These are phyloP conservation scores for Lithohypha guttulata DNA, from an alignment of 2,329 filamentous ascomycete species.

Conservation along the genomic window DNA sequence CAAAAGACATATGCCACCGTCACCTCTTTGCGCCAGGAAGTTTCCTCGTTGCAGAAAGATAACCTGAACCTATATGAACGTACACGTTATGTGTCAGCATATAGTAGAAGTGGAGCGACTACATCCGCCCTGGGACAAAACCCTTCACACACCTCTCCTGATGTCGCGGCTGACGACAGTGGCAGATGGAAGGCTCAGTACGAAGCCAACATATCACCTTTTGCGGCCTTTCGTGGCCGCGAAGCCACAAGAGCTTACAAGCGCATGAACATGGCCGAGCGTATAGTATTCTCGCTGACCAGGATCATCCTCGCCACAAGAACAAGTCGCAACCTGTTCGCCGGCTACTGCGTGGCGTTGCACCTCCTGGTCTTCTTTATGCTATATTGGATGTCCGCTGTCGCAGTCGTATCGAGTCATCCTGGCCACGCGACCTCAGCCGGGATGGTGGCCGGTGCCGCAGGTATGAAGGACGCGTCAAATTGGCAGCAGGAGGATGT, in stretches of 20 bases:
- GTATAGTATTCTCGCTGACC: conserved; percentile 81
- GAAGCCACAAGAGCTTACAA: conserved; percentile 86
- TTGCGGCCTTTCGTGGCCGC: conserved; percentile 87
- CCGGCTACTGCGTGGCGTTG: conserved; percentile 76
- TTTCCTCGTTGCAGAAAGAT: conserved; percentile 86
- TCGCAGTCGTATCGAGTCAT: conserved; percentile 53
- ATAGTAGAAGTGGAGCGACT: conserved; percentile 60
- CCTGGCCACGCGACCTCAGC: conserved; percentile 43
- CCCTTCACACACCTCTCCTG: conserved; percentile 64
- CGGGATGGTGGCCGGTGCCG: conserved; percentile 30
- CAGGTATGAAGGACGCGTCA: conserved; percentile 28
- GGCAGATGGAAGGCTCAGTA: conserved; percentile 87
- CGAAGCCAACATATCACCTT: conserved; percentile 89
- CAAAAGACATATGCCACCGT: conserved; percentile 73
- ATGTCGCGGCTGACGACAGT: conserved; percentile 53
- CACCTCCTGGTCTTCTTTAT: conserved; percentile 80
- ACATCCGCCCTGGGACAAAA: conserved; percentile 56
- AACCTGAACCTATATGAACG: conserved; percentile 96
- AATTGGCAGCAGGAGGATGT: conserved; percentile 58
- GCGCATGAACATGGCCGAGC: conserved; percentile 83
- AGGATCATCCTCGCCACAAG: conserved; percentile 82
- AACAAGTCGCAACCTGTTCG: conserved; percentile 87
- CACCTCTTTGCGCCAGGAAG: conserved; percentile 77
- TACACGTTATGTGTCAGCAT: conserved; percentile 89
- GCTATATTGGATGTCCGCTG: conserved; percentile 70